Evolutionary conservation across 768 basidiomycete genomes (phyloP).

Genomic region (Phylloporus rhodoxanthus): DNA sequence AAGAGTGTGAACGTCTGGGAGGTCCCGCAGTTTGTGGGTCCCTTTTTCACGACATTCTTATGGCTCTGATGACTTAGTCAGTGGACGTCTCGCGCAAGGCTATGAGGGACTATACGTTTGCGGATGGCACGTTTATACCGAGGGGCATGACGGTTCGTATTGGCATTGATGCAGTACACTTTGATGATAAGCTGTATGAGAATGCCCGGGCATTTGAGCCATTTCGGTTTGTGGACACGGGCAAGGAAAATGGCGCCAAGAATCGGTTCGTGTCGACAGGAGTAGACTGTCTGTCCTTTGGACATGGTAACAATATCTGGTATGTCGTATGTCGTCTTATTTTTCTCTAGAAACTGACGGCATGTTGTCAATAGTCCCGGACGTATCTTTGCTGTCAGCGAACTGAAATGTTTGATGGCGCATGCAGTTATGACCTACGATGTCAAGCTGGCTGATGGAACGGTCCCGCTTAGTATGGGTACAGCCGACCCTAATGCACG

Average conservation of each 20-base stretch:
- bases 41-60: neutral
- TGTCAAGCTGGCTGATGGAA: neutral
- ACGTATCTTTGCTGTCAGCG: neutral
- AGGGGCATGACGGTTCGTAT: conserved; percentile 23
- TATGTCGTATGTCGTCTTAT: neutral
- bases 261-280: neutral
- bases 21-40: neutral
- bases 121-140: conserved; percentile 25
- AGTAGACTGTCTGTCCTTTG: neutral
- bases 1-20: neutral
- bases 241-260: neutral
- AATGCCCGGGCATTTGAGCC: conserved; percentile 23
- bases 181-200: conserved; percentile 22
- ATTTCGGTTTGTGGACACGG: conserved; percentile 36
- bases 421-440: neutral
- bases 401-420: neutral
- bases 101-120: neutral
- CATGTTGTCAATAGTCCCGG: neutral
- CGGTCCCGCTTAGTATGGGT: neutral
- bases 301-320: neutral
- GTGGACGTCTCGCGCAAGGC: neutral
- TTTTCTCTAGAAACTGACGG: neutral
- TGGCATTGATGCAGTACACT: neutral
- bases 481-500: neutral
- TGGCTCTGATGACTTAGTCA: neutral